Base-by-base conservation (phyloP, 768 basidiomycete genomes). In the Lentinula detonsa region DNA sequence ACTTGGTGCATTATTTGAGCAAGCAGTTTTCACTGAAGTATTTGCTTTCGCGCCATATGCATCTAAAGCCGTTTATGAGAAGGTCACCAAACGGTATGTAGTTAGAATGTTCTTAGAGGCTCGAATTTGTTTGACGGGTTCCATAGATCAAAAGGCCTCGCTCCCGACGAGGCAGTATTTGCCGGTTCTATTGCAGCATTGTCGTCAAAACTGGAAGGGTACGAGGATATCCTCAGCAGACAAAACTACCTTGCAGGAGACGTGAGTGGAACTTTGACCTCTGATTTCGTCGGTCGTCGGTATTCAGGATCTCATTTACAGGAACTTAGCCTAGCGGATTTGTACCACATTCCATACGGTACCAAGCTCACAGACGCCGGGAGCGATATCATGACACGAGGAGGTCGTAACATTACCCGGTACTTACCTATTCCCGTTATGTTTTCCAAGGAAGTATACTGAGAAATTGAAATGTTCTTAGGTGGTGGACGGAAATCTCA, bases 221-320 rank as follows among this genome's bases (percentile, higher is more conserved):
- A 86, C 62, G 79, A 87, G 9, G 66, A 63, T 15, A 81, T 88
- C 42, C 73, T 87, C 15, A 68, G 71, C 18, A 85, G 81, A 68
- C 78, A 81, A 37, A 69, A 74, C 35, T 87, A 85, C 64, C 69
- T 85, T 5, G 81, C 81, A 31, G 86, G 86, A n/a, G 73, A 84
- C 63, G 85, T 82, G 62, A 62, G 77, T 76, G 48, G 57, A 72
- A 66, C 18, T 59, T 13, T 39, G 37, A 35, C 49, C 18, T 11
- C 15, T 33, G 23, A 21, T 34, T 43, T 8, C 43, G n/a, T 21
- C 40, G 52, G 46, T 34, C 33, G 51, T 4, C 5, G 5, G 16
- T n/a, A 35, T 5, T 37, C 28, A 28, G 28, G 15, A 4, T 15
- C 13, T 1, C 18, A 5, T 33, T 57, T 35, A n/a, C 43, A 69